phyloP scores from a whole-genome alignment of 2,329 filamentous ascomycete species.

The Verruconis gallopava region DNA sequence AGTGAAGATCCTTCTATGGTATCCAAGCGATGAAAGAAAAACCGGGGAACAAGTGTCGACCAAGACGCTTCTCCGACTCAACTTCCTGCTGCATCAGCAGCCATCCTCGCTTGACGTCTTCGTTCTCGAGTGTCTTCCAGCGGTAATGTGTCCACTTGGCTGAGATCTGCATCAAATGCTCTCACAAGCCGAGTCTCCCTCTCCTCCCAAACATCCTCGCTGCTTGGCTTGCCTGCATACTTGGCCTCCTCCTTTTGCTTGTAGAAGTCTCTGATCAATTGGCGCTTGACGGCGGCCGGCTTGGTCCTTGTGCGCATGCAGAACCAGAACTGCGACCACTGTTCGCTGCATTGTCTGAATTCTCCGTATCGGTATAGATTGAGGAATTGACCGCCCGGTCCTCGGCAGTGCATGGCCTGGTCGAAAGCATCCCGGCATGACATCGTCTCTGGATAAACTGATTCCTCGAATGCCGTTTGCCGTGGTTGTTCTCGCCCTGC shows the following conservation, averaged over 20 bases:
- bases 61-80: no score
- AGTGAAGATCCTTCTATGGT: no score
- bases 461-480: neutral
- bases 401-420: slow-evolving; percentile 86
- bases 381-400: slow-evolving; percentile 80
- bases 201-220: slow-evolving; percentile 81
- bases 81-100: no score
- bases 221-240: slow-evolving; percentile 58
- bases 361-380: slow-evolving; percentile 78
- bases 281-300: slow-evolving; percentile 45
- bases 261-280: slow-evolving; percentile 52
- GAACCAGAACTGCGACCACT: slow-evolving; percentile 94
- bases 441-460: slow-evolving; percentile 41
- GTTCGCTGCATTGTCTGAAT: slow-evolving; percentile 63
- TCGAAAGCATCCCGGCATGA: slow-evolving; percentile 87
- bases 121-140: no score
- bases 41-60: no score
- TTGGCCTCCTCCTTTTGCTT: slow-evolving; percentile 45
- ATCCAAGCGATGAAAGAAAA: no score
- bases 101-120: no score
- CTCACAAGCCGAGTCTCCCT: slow-evolving; percentile 48
- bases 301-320: slow-evolving; percentile 76
- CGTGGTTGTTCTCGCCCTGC: neutral
- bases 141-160: no score
- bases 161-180: slow-evolving; percentile 28